Evolutionary conservation across 495 filamentous ascomycete genomes (phyloP), one percentile per base, ranked within the genome.

Genomic region (Copromyces sp.): DNA sequence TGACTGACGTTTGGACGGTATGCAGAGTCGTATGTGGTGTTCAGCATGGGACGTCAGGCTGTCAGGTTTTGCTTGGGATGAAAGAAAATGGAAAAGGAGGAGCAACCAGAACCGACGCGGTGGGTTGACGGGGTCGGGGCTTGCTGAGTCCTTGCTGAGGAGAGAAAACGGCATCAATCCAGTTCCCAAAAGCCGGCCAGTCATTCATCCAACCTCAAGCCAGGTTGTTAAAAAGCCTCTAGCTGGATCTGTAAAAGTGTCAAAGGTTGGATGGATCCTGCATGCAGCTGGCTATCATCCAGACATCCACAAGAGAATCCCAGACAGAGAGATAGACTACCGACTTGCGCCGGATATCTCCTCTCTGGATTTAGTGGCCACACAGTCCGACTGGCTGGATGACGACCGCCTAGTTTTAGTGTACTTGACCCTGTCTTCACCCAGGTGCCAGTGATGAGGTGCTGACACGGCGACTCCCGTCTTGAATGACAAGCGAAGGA

Each of bases 181-280:
- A 45, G 11, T 16, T 16, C 12, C 39, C 39, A 20, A 45, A 45
- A 38, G 39, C 59, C 39, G 68, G 38, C 65, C 59, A 44, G 68
- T 38, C 14, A 69, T 61, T n/a, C 39, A 71, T 72, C 44, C 47
- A 39, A 37, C 37, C 12, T 68, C 73, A 47, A 68, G 69, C 61
- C 38, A 37, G 69, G 68, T 69, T 39, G 29, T 39, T 32, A 29
- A 42, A 17, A 65, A 17, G 53, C 12, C 29, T 65, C 53, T 65
- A 65, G 53, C 53, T 65, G 53, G 0, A 65, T 65, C 14, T 65
- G 53, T 65, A 35, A 61, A 61, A 35, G 53, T 35, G 53, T 35
- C 53, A 59, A 59, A 59, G 47, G 47, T 47, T 59, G 39, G 11
- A 40, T 59, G 47, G 47, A 59, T 59, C 47, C 47, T 59, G 47